Conservation (phyloP, 1,284 basidiomycete genomes). For the Rhizopogon parksii region DNA sequence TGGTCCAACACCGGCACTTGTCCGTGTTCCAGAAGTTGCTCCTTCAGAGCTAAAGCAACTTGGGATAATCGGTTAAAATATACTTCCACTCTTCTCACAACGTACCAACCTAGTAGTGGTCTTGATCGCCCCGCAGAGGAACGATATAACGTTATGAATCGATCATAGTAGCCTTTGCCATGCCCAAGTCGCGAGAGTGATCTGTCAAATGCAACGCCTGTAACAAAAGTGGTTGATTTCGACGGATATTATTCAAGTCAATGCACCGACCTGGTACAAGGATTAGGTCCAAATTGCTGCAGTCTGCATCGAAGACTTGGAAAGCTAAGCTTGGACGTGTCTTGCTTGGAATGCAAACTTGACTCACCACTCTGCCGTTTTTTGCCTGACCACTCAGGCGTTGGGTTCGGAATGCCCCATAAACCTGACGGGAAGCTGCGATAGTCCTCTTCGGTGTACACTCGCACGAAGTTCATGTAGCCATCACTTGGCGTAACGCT, state of each 20-base stretch:
- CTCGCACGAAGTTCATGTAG: slow-evolving; percentile 59
- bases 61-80: slow-evolving; percentile 11
- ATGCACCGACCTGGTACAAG: slow-evolving; percentile 54
- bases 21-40: slow-evolving; percentile 53
- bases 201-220: slow-evolving; percentile 72
- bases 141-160: slow-evolving; percentile 55
- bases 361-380: slow-evolving; percentile 47
- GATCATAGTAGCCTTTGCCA: slow-evolving; percentile 77
- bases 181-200: slow-evolving; percentile 67
- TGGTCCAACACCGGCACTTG: slow-evolving; percentile 50
- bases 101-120: slow-evolving; percentile 48
- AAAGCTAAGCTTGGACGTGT: slow-evolving; percentile 3
- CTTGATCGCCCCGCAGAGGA: slow-evolving; percentile 30
- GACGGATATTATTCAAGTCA: slow-evolving; percentile 8
- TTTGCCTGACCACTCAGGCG: slow-evolving; percentile 34
- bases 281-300: slow-evolving; percentile 53
- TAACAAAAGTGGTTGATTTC: slow-evolving; percentile 4
- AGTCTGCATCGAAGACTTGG: slow-evolving; percentile 39
- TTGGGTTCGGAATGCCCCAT: slow-evolving; percentile 74
- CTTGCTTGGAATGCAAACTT: neutral
- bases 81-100: slow-evolving; percentile 7
- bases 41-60: slow-evolving; percentile 62
- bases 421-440: slow-evolving; percentile 46
- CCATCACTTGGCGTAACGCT: slow-evolving; percentile 44
- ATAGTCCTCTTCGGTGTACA: slow-evolving; percentile 55